phyloP scores from a whole-genome alignment of 805 yeast genomes.

The Monosporozyma aquatica region DNA sequence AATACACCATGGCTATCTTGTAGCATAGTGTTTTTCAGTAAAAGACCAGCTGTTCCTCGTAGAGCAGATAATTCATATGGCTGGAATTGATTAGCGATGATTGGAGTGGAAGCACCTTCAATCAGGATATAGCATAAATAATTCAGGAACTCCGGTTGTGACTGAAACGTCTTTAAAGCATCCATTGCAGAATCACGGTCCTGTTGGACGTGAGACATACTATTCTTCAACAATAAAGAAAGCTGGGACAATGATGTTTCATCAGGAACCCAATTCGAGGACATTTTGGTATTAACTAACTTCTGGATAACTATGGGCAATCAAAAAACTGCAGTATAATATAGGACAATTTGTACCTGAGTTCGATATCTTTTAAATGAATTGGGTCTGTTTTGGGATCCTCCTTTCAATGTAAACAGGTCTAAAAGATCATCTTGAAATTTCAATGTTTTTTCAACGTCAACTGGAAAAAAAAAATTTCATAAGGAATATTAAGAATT shows the following conservation, averaged over 20 bases:
- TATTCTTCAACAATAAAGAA: constrained; percentile 55
- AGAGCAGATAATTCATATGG: constrained; percentile 19
- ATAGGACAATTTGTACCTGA: too few relatives aligned
- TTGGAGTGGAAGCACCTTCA: constrained; percentile 40
- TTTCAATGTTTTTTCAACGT: not conserved
- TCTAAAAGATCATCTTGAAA: too few relatives aligned
- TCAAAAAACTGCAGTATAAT: too few relatives aligned
- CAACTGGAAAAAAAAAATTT: not conserved
- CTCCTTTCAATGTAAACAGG: too few relatives aligned
- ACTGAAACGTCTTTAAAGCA: constrained; percentile 59
- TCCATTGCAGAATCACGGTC: constrained; percentile 61
- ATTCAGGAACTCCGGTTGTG: constrained; percentile 70
- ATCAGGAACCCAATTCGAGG: constrained; percentile 55
- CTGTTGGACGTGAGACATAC: constrained; percentile 49
- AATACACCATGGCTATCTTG: constrained; percentile 24
- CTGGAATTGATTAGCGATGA: constrained; percentile 23
- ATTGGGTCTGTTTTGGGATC: too few relatives aligned
- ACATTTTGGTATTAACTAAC: too few relatives aligned
- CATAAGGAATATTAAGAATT: too few relatives aligned
- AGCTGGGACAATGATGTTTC: constrained; percentile 53
- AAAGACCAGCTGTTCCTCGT: constrained; percentile 83
- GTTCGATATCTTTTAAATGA: too few relatives aligned
- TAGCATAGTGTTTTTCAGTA: constrained; percentile 68
- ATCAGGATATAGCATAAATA: constrained; percentile 67
- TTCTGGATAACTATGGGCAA: too few relatives aligned